Evolutionary conservation across 148 eudicot genomes (phyloP).

Genomic region (Silene conica): DNA sequence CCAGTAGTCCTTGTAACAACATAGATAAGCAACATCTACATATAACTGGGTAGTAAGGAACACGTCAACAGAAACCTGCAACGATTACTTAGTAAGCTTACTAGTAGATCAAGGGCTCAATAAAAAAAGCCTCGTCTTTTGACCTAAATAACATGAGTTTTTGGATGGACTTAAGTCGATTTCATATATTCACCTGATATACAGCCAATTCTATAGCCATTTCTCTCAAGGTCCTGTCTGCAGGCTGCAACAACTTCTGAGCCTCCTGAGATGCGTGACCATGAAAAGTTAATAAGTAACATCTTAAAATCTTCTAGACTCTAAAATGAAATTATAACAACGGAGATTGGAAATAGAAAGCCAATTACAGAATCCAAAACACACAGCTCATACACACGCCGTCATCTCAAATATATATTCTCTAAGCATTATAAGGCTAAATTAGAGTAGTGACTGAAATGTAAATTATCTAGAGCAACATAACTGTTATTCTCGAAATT

Average conservation of each 20-base stretch:
- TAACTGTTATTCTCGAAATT: background rate
- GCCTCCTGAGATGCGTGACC: too few relatives aligned
- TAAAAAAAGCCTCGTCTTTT: background rate
- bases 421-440: too few relatives aligned
- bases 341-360: too few relatives aligned
- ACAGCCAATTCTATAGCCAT: too few relatives aligned
- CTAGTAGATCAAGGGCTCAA: background rate
- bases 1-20: slow-evolving; percentile 94
- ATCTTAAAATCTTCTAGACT: background rate
- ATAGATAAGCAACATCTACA: slow-evolving; percentile 84
- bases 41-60: slow-evolving; percentile 86
- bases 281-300: background rate
- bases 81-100: background rate
- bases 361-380: too few relatives aligned
- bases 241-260: too few relatives aligned
- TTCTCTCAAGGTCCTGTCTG: too few relatives aligned
- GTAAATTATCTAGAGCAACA: background rate
- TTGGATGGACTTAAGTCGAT: background rate
- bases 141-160: background rate
- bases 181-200: too few relatives aligned
- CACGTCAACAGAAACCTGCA: slow-evolving; percentile 92
- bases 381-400: too few relatives aligned
- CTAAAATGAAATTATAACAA: too few relatives aligned
- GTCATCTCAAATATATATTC: too few relatives aligned
- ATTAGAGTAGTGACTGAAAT: background rate